Percentiles rank a stretch among this genome's conserved stretches.
These are phyloP conservation scores for Viola pubescens DNA, from an alignment of 441 rosid species.

Conservation along the genomic window DNA sequence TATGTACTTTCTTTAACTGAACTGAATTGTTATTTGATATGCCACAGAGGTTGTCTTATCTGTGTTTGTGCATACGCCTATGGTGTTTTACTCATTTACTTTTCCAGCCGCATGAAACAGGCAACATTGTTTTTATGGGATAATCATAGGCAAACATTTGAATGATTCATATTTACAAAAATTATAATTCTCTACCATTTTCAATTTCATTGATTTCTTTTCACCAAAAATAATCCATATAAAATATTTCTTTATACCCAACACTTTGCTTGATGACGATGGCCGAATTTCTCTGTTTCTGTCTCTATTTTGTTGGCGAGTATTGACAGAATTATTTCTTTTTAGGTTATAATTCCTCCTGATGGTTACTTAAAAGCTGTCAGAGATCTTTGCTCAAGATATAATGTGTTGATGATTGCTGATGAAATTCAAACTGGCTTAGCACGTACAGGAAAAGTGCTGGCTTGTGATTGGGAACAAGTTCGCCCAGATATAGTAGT, in stretches of 20 bases:
- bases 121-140: no score
- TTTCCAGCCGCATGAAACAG: no score
- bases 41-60: no score
- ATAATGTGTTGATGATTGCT: conserved; percentile 84
- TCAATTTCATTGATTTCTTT: neutral
- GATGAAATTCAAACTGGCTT: conserved; percentile 95
- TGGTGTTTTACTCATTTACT: no score
- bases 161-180: no score
- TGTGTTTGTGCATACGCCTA: no score
- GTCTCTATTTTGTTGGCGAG: conserved; percentile 2
- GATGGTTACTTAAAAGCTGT: conserved; percentile 74
- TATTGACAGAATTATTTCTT: neutral
- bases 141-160: no score
- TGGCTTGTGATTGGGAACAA: conserved; percentile 95
- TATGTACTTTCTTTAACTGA: conserved; percentile 15
- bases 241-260: neutral
- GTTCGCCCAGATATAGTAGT: conserved; percentile 86
- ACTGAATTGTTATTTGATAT: no score
- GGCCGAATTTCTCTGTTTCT: neutral
- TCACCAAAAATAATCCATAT: neutral
- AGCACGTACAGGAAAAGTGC: conserved; percentile 77
- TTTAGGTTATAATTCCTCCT: conserved; percentile 78
- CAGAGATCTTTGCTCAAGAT: conserved; percentile 74
- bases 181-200: no score
- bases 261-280: neutral